Evolutionary conservation across 2,329 filamentous ascomycete species (phyloP).

Genomic region (Colletotrichum endophyticum): DNA sequence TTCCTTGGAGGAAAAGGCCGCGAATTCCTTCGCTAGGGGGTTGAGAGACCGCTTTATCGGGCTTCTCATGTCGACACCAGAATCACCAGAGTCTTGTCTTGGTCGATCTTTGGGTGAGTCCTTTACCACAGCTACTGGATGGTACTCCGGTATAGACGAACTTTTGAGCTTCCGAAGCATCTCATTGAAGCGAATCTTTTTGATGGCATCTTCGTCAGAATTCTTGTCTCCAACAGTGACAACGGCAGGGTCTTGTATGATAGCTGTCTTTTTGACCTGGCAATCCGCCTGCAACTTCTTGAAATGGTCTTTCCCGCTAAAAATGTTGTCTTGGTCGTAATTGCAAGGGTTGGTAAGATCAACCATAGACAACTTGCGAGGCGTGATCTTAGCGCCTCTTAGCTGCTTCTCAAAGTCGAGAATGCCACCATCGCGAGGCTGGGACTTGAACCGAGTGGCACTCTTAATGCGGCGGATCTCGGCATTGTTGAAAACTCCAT

Average conservation of each 20-base stretch:
- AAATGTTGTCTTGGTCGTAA: background rate
- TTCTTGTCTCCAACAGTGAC: background rate
- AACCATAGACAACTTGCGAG: conserved; percentile 11
- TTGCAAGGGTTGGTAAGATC: background rate
- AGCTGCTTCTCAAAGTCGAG: background rate
- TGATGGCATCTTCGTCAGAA: background rate
- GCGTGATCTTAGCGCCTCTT: background rate
- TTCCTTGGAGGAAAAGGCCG: background rate
- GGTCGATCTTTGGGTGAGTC: background rate
- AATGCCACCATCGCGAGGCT: background rate
- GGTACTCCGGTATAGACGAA: background rate
- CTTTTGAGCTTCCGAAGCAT: conserved; percentile 8
- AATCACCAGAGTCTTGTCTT: background rate
- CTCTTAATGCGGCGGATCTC: conserved; percentile 14
- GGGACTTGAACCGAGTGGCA: conserved; percentile 4
- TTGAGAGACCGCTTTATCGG: conserved; percentile 7
- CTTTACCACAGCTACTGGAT: background rate
- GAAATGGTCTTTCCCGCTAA: background rate
- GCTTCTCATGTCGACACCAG: background rate
- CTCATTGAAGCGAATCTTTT: background rate
- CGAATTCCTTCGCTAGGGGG: conserved; percentile 17
- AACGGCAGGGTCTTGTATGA: conserved; percentile 8
- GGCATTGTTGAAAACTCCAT: conserved; percentile 2
- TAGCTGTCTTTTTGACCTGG: background rate
- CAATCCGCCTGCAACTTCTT: background rate